Percentiles rank a stretch among this genome's conserved stretches.
Conservation (phyloP, 2,329 filamentous ascomycete species). For the Malbranchea zuffiana region DNA sequence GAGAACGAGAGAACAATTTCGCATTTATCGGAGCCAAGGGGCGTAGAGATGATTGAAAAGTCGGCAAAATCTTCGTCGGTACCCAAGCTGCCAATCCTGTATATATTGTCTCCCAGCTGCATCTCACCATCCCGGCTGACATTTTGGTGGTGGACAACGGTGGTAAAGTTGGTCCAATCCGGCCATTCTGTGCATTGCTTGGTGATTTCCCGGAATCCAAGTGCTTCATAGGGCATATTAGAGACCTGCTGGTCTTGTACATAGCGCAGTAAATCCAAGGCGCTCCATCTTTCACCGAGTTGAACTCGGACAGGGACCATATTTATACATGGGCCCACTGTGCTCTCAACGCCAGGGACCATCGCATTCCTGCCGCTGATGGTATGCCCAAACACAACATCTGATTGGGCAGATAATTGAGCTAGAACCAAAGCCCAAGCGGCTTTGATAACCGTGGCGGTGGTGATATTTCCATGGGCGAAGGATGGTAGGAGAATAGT, state of each 20-base stretch:
- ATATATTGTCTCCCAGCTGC: conserved; percentile 29
- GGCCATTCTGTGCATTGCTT: conserved; percentile 34
- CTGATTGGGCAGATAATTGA: conserved; percentile 40
- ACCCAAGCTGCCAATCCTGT: conserved; percentile 30
- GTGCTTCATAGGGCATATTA: conserved; percentile 45
- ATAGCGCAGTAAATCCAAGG: conserved; percentile 41
- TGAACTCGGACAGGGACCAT: conserved; percentile 53
- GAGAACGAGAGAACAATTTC: conserved; percentile 31
- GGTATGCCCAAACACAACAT: conserved; percentile 57
- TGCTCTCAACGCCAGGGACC: conserved; percentile 44
- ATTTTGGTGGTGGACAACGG: conserved; percentile 32
- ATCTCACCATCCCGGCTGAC: conserved; percentile 28
- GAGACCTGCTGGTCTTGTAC: conserved; percentile 50
- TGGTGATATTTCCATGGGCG: conserved; percentile 47
- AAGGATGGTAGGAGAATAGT: conserved; percentile 31
- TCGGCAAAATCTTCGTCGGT: conserved; percentile 33
- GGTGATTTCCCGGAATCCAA: conserved; percentile 47
- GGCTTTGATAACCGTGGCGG: conserved; percentile 55
- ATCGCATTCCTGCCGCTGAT: conserved; percentile 54
- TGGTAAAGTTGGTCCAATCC: conserved; percentile 33
- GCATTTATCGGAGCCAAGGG: conserved; percentile 24
- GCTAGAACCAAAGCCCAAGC: conserved; percentile 56
- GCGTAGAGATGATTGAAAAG: conserved; percentile 31
- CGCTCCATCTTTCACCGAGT: conserved; percentile 44
- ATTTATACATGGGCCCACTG: conserved; percentile 57